phyloP scores from a whole-genome alignment of 371 early-diverging fungal genomes.

The Mortierella sp. region DNA sequence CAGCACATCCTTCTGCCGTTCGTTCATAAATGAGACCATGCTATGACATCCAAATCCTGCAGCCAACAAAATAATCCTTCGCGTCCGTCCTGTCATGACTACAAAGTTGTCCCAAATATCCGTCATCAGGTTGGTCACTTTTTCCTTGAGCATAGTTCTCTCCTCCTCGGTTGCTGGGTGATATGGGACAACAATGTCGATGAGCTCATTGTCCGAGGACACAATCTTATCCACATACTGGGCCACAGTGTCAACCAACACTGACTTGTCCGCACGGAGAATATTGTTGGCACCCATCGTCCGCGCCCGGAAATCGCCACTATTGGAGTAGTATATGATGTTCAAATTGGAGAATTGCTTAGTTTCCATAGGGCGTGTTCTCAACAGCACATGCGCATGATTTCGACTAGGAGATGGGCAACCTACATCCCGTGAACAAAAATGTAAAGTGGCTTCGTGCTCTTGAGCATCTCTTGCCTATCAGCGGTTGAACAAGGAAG shows the following conservation, averaged over 20 bases:
- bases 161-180: slow-evolving; percentile 50
- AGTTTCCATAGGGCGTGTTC: no score
- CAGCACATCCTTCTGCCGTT: slow-evolving; percentile 43
- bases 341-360: no score
- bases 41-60: slow-evolving; percentile 45
- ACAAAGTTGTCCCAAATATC: slow-evolving; percentile 54
- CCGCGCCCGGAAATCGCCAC: slow-evolving; percentile 46
- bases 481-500: not conserved
- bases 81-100: slow-evolving; percentile 19
- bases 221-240: slow-evolving; percentile 50
- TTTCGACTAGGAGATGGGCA: no score
- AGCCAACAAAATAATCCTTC: slow-evolving; percentile 36
- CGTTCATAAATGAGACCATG: slow-evolving; percentile 48
- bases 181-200: slow-evolving; percentile 42
- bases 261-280: slow-evolving; percentile 43
- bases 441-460: slow-evolving; percentile 35
- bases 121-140: slow-evolving; percentile 26
- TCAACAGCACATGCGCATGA: no score
- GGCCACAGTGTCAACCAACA: slow-evolving; percentile 35
- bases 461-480: slow-evolving; percentile 32
- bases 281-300: slow-evolving; percentile 41
- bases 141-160: slow-evolving; percentile 33
- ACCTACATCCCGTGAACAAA: slow-evolving; percentile 51
- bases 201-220: slow-evolving; percentile 27
- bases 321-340: no score